Evolutionary conservation across 441 rosid species (phyloP).

Genomic region (Populus hybrid): DNA sequence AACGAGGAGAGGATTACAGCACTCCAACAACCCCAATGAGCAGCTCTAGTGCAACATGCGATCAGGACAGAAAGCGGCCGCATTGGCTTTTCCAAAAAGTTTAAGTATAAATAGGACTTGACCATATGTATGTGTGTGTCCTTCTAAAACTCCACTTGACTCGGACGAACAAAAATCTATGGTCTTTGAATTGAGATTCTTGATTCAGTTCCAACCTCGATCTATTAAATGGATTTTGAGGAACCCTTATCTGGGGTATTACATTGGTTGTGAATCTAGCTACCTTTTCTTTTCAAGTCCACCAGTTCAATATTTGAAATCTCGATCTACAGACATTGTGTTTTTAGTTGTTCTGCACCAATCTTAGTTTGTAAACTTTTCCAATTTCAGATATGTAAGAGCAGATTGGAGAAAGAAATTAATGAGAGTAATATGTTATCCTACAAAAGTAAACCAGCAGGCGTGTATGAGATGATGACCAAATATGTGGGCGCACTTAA

Average conservation of each 20-base stretch:
- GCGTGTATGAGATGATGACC: not conserved
- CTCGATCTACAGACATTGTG: no score
- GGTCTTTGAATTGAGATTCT: conserved; percentile 13
- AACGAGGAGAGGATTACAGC: conserved; percentile 40
- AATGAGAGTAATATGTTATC: no score
- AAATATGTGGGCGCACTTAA: not conserved
- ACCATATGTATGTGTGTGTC: conserved; percentile 14
- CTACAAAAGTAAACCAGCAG: no score
- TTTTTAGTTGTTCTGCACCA: no score
- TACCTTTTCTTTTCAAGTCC: no score
- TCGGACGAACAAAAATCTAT: not conserved
- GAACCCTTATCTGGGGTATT: not conserved
- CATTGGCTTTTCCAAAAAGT: conserved; percentile 74
- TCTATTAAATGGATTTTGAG: conserved; percentile 17
- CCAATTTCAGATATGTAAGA: no score
- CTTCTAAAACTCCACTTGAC: conserved; percentile 3
- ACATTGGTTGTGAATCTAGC: not conserved
- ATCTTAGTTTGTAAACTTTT: no score
- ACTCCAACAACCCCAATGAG: conserved; percentile 49
- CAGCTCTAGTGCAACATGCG: conserved; percentile 54
- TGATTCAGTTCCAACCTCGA: conserved; percentile 15
- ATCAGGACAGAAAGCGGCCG: conserved; percentile 57
- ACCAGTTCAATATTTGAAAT: no score
- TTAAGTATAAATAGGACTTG: conserved; percentile 51
- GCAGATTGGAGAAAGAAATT: no score